Evolutionary conservation across 2,329 filamentous ascomycete genomes (phyloP), one percentile per base, ranked within the genome.

Genomic region (Allantophomopsis lycopodina): DNA sequence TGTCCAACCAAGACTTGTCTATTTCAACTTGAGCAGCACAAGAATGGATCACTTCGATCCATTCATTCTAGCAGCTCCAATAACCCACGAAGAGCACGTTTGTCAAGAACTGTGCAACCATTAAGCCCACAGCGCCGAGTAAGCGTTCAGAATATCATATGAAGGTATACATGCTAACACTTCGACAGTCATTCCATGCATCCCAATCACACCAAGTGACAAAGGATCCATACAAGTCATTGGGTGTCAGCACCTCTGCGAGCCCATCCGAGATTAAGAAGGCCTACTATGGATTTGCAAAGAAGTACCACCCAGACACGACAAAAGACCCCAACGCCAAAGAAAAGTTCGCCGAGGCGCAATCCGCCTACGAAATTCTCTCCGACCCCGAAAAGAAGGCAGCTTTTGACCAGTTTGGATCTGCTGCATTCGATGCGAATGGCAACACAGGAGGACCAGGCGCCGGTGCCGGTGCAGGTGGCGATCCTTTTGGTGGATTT

Each of bases 301-400:
- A 98, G 63, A 98, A 96, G 56, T 98, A 77, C 58, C 91, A 98
- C 54, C 91, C 91, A 7, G 91, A 98, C 58, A 96, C 91, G 30
- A 98, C 96, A 69, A 96, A 96, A 60, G 91, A 96, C 50, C 60
- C 84, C 2, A 72, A 68, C n/a, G 88, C 91, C 30, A 96, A 96
- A 59, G 91, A 96, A 52, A 89, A 83, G 53, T 98, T 98, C 54
- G 74, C 80, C 46, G 89, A 95, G 50, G 85, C 93, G 40, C 91
- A 98, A 60, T 76, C 83, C 23, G 86, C 91, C 17, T 98, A 98
- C 62, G 91, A 98, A 60, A 69, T 95, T 33, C 69, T 98, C 7
- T 93, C 86, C 36, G 91, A 98, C 56, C 71, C 88, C 4, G 80
- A 94, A 61, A 98, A 96, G 71, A 84, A 81, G 57, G 80, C 94